phyloP scores from a whole-genome alignment of 1,139 yeast genomes.

The Scheffersomyces stambukii region DNA sequence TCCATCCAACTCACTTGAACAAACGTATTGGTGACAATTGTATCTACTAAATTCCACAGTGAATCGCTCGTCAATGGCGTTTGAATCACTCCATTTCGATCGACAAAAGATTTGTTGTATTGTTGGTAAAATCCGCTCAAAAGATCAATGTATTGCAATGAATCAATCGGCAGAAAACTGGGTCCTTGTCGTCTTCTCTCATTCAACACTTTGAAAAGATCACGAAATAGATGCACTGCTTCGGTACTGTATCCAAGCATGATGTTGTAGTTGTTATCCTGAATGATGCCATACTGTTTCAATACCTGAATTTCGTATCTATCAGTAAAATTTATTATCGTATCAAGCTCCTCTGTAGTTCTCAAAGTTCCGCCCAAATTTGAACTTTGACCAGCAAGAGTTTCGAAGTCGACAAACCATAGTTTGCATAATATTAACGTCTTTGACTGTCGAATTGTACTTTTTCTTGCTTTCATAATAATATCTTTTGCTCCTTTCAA shows the following conservation, averaged over 20 bases:
- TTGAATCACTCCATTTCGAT: conserved; percentile 7
- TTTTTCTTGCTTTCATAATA: conserved; percentile 40
- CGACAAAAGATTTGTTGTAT: conserved; percentile 9
- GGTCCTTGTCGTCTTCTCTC: conserved; percentile 24
- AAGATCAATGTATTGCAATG: conserved; percentile 20
- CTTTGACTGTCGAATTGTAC: conserved; percentile 20
- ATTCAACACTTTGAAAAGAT: conserved; percentile 45
- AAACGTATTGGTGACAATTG: conserved; percentile 6
- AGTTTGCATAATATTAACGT: conserved; percentile 53
- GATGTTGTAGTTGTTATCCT: conserved; percentile 47
- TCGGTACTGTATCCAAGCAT: conserved; percentile 53
- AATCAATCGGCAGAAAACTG: conserved; percentile 9
- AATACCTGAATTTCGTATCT: conserved; percentile 32
- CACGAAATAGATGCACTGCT: conserved; percentile 42
- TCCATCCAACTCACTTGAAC: conserved; percentile 30
- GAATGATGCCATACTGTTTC: conserved; percentile 25
- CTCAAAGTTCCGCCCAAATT: conserved; percentile 58
- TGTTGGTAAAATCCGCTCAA: conserved; percentile 22
- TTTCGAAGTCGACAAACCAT: conserved; percentile 63
- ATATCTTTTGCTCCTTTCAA: conserved; percentile 63
- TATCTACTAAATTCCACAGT: conserved; percentile 11
- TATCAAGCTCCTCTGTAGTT: conserved; percentile 43
- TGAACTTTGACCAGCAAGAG: conserved; percentile 58
- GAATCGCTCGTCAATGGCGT: conserved; percentile 3
- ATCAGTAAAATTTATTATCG: conserved; percentile 42